Base-by-base conservation (phyloP, 2,329 filamentous ascomycete species). In the Paecilomyces niveus region DNA sequence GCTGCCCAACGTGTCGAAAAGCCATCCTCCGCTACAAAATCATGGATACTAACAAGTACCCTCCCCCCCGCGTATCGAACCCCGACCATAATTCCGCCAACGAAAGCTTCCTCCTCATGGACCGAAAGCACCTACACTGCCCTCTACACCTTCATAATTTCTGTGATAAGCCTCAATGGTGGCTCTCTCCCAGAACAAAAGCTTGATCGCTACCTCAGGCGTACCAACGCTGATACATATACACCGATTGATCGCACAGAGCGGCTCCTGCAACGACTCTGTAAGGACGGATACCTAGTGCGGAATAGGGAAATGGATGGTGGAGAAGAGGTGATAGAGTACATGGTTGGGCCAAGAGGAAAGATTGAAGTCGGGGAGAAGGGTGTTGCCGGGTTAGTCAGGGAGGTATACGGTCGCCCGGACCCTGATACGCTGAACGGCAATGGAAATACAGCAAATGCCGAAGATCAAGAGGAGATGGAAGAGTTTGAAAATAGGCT, bases 331-430 rank as follows among this genome's bases (percentile, higher is more conserved):
- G 81, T 84, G 2, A 81, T 91, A 7, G 92, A 90, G 54, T 99
- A 90, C 82, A 84, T 89, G 58, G 84, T 97, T 13, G 94, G 94
- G 0, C 88, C 91, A 5, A 83, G 94, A 22, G 93, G 89, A 5
- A 94, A 89, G 74, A 81, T 92, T 7, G 94, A 97, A 73, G 84
- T 97, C 35, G 90, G 89, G 0, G 80, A 86, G n/a, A 82, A 85
- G 54, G 90, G 89, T 0, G 88, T 94, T 11, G 84, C 86, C 18
- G 86, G 85, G 0, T 74, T 97, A 62, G 85, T 92, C 3, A 76
- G 77, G 61, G 74, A 74, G 55, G 81, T 87, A 1, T 85, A 82
- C 68, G 84, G 69, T 73, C 58, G 58, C 7, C 62, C n/a, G 31
- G 50, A 35, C n/a, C 54, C 51, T 33, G 60, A 55, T 45, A 58